Evolutionary conservation across 257 asterid species (phyloP), one percentile per base, ranked within the genome.

Genomic region (Solanum gracilifrons): DNA sequence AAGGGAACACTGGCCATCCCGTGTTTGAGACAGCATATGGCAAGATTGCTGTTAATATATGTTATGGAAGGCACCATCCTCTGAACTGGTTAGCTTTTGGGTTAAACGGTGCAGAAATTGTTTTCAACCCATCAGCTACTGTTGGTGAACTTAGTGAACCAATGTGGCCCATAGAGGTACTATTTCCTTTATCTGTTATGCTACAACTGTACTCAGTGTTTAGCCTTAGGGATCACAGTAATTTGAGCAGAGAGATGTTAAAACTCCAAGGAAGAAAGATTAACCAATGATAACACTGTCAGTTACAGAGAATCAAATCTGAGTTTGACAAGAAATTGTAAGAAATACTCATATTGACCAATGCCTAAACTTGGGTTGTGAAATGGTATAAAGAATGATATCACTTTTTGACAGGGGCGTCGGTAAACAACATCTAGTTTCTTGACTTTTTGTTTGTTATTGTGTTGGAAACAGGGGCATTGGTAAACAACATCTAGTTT

Each of bases 81-180:
- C 90, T 95, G 83, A 97, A 97, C 93, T 95, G 99, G 99, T 90
- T 95, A 88, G 98, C 98, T 23, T 97, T 95, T 15, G 98, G 99
- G 88, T 91, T 97, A 88, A 97, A 97, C 82, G 98, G 98, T 2
- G 99, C 99, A 18, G 99, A 97, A 92, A 95, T 97, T 85, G 95
- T 97, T 80, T 95, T 97, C 86, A 95, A 97, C 89, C 99, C 99
- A 27, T 95, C 99, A 11, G 98, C 99, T 84, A 97, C 98, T 32
- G 99, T 97, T 43, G 99, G 98, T 73, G 99, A 95, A 89, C 98
- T 97, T 89, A 97, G 99, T 51, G 99, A 97, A 94, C 98, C 99
- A 46, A 97, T 97, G 99, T 97, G 99, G 99, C 95, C 99, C 88
- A 92, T 97, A 32, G 99, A 97, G 99, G 99, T 97, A 92, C 72